Conservation (phyloP, 495 filamentous ascomycete genomes). For the Aspergillus cristatus region DNA sequence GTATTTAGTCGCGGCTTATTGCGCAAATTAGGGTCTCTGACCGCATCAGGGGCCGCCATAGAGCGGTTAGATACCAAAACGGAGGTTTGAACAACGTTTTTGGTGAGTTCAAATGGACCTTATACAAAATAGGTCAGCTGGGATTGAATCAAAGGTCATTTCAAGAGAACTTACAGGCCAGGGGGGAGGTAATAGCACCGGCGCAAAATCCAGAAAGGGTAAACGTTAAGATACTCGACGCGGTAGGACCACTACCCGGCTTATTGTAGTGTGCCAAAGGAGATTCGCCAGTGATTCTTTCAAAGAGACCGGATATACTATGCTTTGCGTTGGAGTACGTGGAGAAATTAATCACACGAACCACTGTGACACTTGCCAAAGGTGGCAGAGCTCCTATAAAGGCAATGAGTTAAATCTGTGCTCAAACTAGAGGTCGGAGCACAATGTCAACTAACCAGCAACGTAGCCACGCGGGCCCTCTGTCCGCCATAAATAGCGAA, state of each 20-base stretch:
- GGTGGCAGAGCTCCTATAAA: constrained; percentile 66
- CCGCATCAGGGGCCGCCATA: constrained; percentile 44
- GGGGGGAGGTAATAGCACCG: constrained; percentile 68
- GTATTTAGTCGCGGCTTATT: constrained; percentile 70
- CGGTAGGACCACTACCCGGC: constrained; percentile 56
- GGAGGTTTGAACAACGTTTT: constrained; percentile 82
- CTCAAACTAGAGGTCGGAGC: too few relatives aligned
- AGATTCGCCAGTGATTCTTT: constrained; percentile 51
- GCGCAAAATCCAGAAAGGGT: constrained; percentile 69
- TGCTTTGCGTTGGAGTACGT: constrained; percentile 83
- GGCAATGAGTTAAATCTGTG: constrained; percentile 4
- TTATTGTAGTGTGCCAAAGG: constrained; percentile 64
- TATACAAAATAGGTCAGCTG: too few relatives aligned
- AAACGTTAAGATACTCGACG: constrained; percentile 64
- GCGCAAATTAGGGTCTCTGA: constrained; percentile 54
- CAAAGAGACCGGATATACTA: constrained; percentile 45
- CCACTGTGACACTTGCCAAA: constrained; percentile 76
- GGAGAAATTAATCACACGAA: constrained; percentile 87
- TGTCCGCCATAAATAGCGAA: constrained; percentile 35
- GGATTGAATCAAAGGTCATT: not conserved
- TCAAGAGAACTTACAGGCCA: constrained; percentile 61
- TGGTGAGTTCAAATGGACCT: constrained; percentile 93
- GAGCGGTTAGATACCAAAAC: constrained; percentile 68
- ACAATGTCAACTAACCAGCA: constrained; percentile 25
- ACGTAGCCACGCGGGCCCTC: constrained; percentile 40